Base-by-base conservation (phyloP, 495 filamentous ascomycete genomes). In the Terfezia claveryi region DNA sequence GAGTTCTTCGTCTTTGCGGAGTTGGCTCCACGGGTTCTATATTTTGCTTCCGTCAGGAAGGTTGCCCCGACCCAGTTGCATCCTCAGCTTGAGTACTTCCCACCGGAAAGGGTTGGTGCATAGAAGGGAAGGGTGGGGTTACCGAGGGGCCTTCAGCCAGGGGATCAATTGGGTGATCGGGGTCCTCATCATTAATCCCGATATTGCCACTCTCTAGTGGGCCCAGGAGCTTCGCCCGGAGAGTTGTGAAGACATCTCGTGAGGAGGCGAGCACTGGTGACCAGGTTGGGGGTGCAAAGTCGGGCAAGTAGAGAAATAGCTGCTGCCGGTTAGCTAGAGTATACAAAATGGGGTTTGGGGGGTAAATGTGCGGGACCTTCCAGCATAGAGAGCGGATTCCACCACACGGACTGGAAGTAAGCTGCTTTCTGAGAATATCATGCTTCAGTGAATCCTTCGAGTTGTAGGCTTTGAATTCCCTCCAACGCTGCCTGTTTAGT, bases 1-100 rank as follows among this genome's bases (percentile, higher is more conserved):
- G 9, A 91, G 72, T 41, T 78, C 72, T 66, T 95, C 86, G 66
- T 96, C 92, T 53, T 79, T 76, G 50, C 86, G 83, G 49, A 89
- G 71, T 14, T 78, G 77, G 65, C 82, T 77, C 88, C 89, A 96
- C 12, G 89, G 91, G 56, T 89, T 94, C 85, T 89, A 66, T 56
- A 32, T 32, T 32, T 32, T 32, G 27, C 27, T 32, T 32, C 27
- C 38, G 58, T 20, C 8, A n/a, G 41, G 51, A 37, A 58, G 55
- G 8, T 20, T 14, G 41, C 41, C 4, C 41, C 27, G 27, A 46
- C 41, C 17, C 61, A 36, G 61, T 32, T 46, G 55, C 27, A 14
- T 37, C 32, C 23, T 49, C 20, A 49, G 20, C 32, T 16, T 23
- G 36, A 7, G 10, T 9, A 10, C 49, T 36, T 38, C 27, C 17